Evolutionary conservation across 441 rosid species (phyloP), one percentile per base, ranked within the genome.

Genomic region (Arabidopsis lyrata): DNA sequence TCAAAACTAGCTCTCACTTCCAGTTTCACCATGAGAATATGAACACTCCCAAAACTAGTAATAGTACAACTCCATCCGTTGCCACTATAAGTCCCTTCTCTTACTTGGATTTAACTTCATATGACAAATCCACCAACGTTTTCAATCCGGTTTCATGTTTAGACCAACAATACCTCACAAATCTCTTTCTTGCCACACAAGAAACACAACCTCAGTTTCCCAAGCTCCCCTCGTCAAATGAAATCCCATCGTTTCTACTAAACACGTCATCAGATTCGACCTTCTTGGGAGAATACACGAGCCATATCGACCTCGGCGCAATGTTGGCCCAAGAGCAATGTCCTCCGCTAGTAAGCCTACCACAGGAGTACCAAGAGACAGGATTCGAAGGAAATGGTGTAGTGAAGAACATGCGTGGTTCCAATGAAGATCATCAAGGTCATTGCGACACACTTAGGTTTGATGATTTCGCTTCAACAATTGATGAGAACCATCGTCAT

Each of bases 141-240:
- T 73, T 53, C 74, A 77, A 42, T 56, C 70, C 68, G 4, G 58
- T 48, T 71, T 81, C 80, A 49, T 69, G 58, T 73, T 82, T 16
- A 36, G 68, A 71, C 59, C 80, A 77, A 16, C 80, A 84, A 61
- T 82, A 86, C 77, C 83, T 83, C 49, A 73, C 75, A 0, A 76
- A 70, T 69, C 77, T 82, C 71, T 42, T 82, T 64, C 77, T 86
- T 73, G 69, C 87, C 6, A 83, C 91, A 32, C 72, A 83, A 34
- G 86, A 84, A 77, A 56, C 61, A 66, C 74, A 45, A 31, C 45
- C 73, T 20, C 77, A 52, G 49, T 49, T 76, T 70, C 63, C 65
- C 2, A 63, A 34, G 36, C 58, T 36, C 22, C 24, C 18, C 54
- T 63, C 70, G 6, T 60, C 74, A n/a, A 49, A 57, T 22, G 76